Conservation (phyloP, 139 green algal genomes). For the Pseudopediastrum boryanum region DNA sequence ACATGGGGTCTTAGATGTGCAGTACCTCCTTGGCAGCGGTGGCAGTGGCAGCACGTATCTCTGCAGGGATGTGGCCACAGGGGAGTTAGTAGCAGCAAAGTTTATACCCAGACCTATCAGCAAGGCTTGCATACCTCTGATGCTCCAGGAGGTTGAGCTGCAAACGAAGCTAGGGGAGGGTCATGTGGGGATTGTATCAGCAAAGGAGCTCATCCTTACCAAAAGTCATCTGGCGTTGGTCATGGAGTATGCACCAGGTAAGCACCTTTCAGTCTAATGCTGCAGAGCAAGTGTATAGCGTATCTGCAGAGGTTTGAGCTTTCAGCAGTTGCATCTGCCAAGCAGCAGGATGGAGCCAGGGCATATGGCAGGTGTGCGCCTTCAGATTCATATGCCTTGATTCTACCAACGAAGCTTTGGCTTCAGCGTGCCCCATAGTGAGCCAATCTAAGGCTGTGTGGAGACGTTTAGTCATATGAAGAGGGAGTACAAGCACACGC, state of each 20-base stretch:
- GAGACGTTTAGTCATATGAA: too few species aligned
- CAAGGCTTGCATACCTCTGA: slow-evolving; percentile 53
- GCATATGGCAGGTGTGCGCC: too few species aligned
- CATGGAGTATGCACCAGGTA: slow-evolving; percentile 67
- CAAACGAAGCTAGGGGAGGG: slow-evolving; percentile 66
- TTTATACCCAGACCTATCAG: slow-evolving; percentile 63
- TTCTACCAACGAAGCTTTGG: too few species aligned
- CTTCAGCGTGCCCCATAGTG: too few species aligned
- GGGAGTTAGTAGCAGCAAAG: slow-evolving; percentile 60
- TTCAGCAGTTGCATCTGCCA: not conserved
- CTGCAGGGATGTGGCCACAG: slow-evolving; percentile 53
- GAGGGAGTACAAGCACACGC: too few species aligned
- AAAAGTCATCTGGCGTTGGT: slow-evolving; percentile 68
- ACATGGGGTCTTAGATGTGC: slow-evolving; percentile 30
- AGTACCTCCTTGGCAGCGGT: slow-evolving; percentile 43
- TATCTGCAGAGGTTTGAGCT: not conserved
- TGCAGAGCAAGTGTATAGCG: not conserved
- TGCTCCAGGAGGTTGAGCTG: slow-evolving; percentile 57
- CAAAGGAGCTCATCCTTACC: slow-evolving; percentile 66
- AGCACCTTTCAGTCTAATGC: not conserved
- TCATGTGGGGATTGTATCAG: slow-evolving; percentile 60
- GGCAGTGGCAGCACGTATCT: slow-evolving; percentile 70
- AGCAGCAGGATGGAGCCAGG: too few species aligned
- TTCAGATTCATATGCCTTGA: too few species aligned
- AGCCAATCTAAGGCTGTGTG: too few species aligned